A percentile compares a stretch with the other conserved stretches of the same genome.
Evolutionary conservation across 768 basidiomycete genomes (phyloP).

Genomic region (Leccinum fibrillosum): DNA sequence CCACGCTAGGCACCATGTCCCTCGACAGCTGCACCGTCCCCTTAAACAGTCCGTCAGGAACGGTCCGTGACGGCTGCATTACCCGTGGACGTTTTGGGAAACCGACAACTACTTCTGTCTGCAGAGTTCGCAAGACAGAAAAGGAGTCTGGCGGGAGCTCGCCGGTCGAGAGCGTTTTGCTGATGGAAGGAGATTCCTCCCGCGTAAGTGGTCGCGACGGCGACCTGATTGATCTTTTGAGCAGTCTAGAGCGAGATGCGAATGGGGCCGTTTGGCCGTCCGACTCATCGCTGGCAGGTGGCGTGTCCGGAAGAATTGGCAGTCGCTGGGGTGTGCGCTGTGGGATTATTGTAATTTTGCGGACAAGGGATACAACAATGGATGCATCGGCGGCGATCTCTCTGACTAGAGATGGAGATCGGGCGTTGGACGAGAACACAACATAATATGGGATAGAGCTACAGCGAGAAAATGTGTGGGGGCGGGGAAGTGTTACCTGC

Average conservation of each 20-base stretch:
- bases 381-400: constrained; percentile 73
- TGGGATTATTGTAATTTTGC: constrained; percentile 51
- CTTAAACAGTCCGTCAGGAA: constrained; percentile 70
- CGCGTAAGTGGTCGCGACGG: constrained; percentile 14
- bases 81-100: constrained; percentile 64
- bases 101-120: constrained; percentile 53
- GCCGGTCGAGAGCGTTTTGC: constrained; percentile 26
- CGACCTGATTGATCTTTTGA: constrained; percentile 31
- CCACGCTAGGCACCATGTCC: constrained; percentile 61
- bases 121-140: constrained; percentile 24
- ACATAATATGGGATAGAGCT: constrained; percentile 69
- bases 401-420: constrained; percentile 49
- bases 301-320: constrained; percentile 49
- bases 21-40: constrained; percentile 52
- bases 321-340: constrained; percentile 38
- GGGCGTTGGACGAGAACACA: constrained; percentile 64
- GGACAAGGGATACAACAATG: constrained; percentile 62
- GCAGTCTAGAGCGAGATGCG: constrained; percentile 18
- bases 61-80: constrained; percentile 44
- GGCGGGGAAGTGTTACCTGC: constrained; percentile 60
- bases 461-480: constrained; percentile 57
- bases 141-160: constrained; percentile 18
- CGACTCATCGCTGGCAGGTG: constrained; percentile 46
- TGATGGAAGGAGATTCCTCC: constrained; percentile 2
- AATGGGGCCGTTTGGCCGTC: constrained; percentile 19